Evolutionary conservation across 2,329 filamentous ascomycete genomes (phyloP), one percentile per base, ranked within the genome.

Genomic region (Calonectria pauciramosa): DNA sequence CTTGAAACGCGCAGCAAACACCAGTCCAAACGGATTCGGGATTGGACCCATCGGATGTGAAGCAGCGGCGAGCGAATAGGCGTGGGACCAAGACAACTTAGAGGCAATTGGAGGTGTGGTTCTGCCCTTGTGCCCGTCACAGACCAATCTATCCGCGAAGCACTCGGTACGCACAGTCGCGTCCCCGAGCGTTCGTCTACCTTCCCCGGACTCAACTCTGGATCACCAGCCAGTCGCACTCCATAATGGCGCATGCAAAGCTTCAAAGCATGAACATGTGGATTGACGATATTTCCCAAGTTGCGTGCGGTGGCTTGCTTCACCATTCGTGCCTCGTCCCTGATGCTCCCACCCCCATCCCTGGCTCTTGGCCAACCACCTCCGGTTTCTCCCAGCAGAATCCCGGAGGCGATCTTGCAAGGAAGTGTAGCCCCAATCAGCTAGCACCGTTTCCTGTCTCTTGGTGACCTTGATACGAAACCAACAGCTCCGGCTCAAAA

Each of bases 161-260:
- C 41, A 41, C 34, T 30, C n/a, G 30, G 34, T 44, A 49, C 68
- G n/a, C 56, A 52, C 60, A 60, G 51, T 23, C 47, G 44, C 34
- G n/a, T 36, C 56, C 66, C 65, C 26, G 23, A 49, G 66, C 38
- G 71, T 44, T 51, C 41, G 36, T 60, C 51, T 49, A 34, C 30
- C 30, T 73, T 70, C 71, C 71, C 71, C 71, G 32, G 66, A 66
- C 64, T 70, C 41, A 63, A 60, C 23, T 64, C 56, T 38, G 23
- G 16, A 64, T 51, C 41, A 49, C 70, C 18, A 51, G 20, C n/a
- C 30, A 52, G 28, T 38, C 13, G 44, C 34, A n/a, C 65, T 44
- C 16, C 26, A 68, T 41, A n/a, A 56, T 44, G n/a, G 49, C 38
- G 32, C 49, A 63, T 63, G 16, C 7, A 28, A n/a, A 23, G 18